Base-by-base conservation (phyloP, 345 rosid genomes). In the Carallia pectinifolia region DNA sequence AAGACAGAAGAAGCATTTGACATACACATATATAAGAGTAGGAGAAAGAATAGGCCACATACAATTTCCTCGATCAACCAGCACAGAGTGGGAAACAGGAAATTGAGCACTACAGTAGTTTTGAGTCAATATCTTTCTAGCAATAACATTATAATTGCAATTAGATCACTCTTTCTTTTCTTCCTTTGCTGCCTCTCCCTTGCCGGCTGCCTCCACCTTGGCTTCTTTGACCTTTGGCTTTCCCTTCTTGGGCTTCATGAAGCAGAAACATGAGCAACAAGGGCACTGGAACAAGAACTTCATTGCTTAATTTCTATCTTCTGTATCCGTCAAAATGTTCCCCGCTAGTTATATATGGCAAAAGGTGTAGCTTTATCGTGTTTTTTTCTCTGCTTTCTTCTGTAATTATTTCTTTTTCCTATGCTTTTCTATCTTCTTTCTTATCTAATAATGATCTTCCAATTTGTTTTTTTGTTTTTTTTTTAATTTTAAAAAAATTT, bases 231-330 rank as follows among this genome's bases (percentile, higher is more conserved):
- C 80, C 79, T 82, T 86, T 62, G 90, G 87, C 66, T 85, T 83
- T 52, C 88, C 93, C 36, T 58, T 61, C 83, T 84, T 83, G 29
- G 93, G 96, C 83, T 88, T 90, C 91, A 90, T 36, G 86, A 90
- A 88, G 83, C 92, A 90, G 82, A 90, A 90, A 77, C 96, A 90
- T 17, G 93, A 86, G 48, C 96, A 90, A 44, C 96, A 86, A 59
- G 96, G 96, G 44, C 96, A 90, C 71, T 90, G 96, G 62, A 88
- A 90, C 87, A 90, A 84, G 88, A 90, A 90, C 89, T 90, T 90
- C 96, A 90, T 90, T 79, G 56, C 63, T 66, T 66, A 23, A 23
- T 23, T 37, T 64, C 76, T 67, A 61, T 30, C 65, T 13, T 40
- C 23, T 23, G 23, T 23, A 23, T 23, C 66, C 56, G 48, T 53